Base-by-base conservation (phyloP, 176 grass and related monocot species). In the Rhynchospora tenuis region DNA sequence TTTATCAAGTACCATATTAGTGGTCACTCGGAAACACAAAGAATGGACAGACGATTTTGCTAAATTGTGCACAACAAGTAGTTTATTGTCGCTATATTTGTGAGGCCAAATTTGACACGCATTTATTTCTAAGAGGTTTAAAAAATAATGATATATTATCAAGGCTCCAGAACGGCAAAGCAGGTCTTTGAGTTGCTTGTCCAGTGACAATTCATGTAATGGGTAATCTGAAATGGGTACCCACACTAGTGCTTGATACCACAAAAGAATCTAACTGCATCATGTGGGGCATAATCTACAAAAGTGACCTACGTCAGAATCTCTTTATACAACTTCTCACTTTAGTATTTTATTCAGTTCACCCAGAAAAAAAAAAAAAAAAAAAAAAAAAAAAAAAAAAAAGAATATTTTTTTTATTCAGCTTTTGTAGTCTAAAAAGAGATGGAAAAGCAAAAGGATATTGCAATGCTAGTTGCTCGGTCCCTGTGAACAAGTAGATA, bases 391-490 rank as follows among this genome's bases (percentile, higher is more conserved):
- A 73, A 6, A 73, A 33, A 38, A 27, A 12, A 50, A 74, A 26
- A 26, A 38, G 33, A 38, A 38, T 38, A 38, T 64, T 62, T 57
- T 12, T 80, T 42, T 43, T 3, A 16, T 81, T 62, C 19, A 61
- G 33, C n/a, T 45, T 81, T 81, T 57, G 31, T 43, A 22, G 42
- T 59, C 31, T 81, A 24, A 82, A 82, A 82, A 51, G 46, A 67
- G 80, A 50, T 50, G n/a, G 61, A 52, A 82, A 82, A 82, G 80
- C 29, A 65, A 45, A 48, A 64, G 12, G n/a, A 59, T 65, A 66
- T 82, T 82, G 79, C 33, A 82, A 76, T 28, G 48, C 73, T 76
- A 76, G 5, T 15, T 70, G 16, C 66, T 75, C 51, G 48, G 73
- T 7, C 20, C 45, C 70, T 7, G 45, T 27, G n/a, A 51, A 42